Evolutionary conservation across 768 basidiomycete genomes (phyloP).

Genomic region (Podaxis pistillaris): DNA sequence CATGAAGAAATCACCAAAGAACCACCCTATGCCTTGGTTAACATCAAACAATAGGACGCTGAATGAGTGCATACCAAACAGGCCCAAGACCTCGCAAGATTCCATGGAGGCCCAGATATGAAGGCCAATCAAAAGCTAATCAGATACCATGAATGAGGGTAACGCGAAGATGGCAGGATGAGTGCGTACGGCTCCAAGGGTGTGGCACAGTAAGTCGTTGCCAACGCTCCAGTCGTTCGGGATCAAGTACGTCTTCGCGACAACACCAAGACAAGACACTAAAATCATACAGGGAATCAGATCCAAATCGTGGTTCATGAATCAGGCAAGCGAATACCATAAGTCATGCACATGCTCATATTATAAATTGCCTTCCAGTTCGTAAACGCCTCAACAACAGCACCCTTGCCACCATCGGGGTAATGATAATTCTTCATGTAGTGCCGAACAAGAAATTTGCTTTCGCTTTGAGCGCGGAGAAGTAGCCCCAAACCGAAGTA

Average conservation of each 20-base stretch:
- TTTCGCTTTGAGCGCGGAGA: slow-evolving; percentile 79
- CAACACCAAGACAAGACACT: slow-evolving; percentile 86
- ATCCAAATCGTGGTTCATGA: slow-evolving; percentile 1
- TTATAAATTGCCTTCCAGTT: slow-evolving; percentile 97
- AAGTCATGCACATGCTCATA: slow-evolving; percentile 91
- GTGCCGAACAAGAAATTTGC: slow-evolving; percentile 89
- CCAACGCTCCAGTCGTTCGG: slow-evolving; percentile 87
- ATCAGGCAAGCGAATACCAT: slow-evolving; percentile 48
- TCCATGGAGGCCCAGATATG: slow-evolving; percentile 92
- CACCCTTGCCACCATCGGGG: slow-evolving; percentile 68
- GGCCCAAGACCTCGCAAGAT: slow-evolving; percentile 89
- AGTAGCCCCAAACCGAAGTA: slow-evolving; percentile 84
- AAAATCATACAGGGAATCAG: slow-evolving; percentile 10
- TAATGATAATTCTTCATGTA: slow-evolving; percentile 96
- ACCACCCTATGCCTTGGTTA: slow-evolving; percentile 69
- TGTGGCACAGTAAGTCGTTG: slow-evolving; percentile 83
- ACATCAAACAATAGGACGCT: background rate
- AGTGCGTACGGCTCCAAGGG: slow-evolving; percentile 73
- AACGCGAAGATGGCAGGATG: background rate
- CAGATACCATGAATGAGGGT: slow-evolving; percentile 8
- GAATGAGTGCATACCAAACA: slow-evolving; percentile 63
- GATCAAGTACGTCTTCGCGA: slow-evolving; percentile 86
- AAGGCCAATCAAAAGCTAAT: slow-evolving; percentile 75
- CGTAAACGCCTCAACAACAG: slow-evolving; percentile 88
- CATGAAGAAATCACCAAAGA: slow-evolving; percentile 97